Evolutionary conservation across 2,329 filamentous ascomycete species (phyloP), one percentile per base, ranked within the genome.

Genomic region (Samsoniella hepiali): DNA sequence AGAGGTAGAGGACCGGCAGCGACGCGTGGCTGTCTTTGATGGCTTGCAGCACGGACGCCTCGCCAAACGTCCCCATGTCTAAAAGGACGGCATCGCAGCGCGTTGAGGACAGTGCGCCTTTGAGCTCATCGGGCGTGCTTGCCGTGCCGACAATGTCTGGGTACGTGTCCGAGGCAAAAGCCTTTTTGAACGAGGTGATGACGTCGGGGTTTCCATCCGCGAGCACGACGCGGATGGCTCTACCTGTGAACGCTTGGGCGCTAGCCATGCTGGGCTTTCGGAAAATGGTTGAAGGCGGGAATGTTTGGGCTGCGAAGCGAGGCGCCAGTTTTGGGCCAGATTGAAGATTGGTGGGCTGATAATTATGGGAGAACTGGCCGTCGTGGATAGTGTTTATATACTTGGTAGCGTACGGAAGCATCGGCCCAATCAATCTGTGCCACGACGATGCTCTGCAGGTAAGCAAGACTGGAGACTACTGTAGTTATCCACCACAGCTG

Each of bases 231-330:
- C 56, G 56, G 44, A 58, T 31, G 6, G 56, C 44, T 38, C 29
- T 45, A n/a, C 55, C 40, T 8, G 55, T 57, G 7, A 57, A 57
- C 6, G 29, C 11, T 22, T 15, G 29, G 9, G 29, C 13, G 55
- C 10, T 82, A 67, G 76, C 79, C 69, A 67, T 79, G 62, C 71
- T 74, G 57, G 75, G 78, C 7, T 4, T 15, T 5, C 38, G 11
- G 38, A 4, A 40, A 15, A 9, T 5, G 38, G 38, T 40, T 15
- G 1, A 40, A 40, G 2, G 13, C 38, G 15, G 38, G 13, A 15
- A 15, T 40, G 9, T 13, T 40, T 40, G 11, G 13, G 38, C 38
- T 40, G 38, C 38, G 10, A 15, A 40, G 38, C 38, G 38, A 40
- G 38, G 13, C 13, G 13, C 15, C 15, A 5, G 15, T 15, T 13